phyloP scores from a whole-genome alignment of 305 asterid genomes.

The Ilex paraguariensis region DNA sequence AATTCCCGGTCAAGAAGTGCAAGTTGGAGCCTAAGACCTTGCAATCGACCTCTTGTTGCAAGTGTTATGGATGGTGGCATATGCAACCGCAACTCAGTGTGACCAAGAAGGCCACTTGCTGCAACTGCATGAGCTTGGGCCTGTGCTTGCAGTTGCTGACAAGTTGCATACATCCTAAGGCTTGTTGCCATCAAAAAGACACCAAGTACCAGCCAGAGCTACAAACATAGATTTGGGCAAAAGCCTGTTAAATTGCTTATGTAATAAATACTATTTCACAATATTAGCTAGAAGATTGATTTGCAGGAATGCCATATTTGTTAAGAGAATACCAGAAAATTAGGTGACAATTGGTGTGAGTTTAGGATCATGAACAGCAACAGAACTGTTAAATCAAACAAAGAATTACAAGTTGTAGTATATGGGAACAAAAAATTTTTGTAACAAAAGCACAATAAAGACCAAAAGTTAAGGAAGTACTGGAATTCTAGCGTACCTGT shows the following conservation, averaged over 20 bases:
- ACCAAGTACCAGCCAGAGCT: constrained; percentile 98
- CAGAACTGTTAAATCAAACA: constrained; percentile 58
- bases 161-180: constrained; percentile 95
- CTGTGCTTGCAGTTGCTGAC: constrained; percentile 99
- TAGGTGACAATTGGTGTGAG: constrained; percentile 97
- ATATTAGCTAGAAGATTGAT: background rate
- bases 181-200: constrained; percentile 92
- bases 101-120: constrained; percentile 94
- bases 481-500: constrained; percentile 51
- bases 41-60: constrained; percentile 89
- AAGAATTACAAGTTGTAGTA: constrained; percentile 12
- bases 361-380: constrained; percentile 95
- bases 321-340: constrained; percentile 64
- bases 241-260: background rate
- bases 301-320: background rate
- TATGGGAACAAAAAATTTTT: no score
- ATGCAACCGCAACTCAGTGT: constrained; percentile 88
- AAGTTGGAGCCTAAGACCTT: constrained; percentile 96
- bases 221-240: constrained; percentile 6
- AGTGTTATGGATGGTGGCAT: constrained; percentile 98
- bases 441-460: background rate
- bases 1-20: constrained; percentile 97
- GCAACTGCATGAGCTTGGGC: constrained; percentile 98
- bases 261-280: background rate
- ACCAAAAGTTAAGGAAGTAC: background rate